Evolutionary conservation across 495 filamentous ascomycete genomes (phyloP).

Genomic region (Aspergillus kassunensis): DNA sequence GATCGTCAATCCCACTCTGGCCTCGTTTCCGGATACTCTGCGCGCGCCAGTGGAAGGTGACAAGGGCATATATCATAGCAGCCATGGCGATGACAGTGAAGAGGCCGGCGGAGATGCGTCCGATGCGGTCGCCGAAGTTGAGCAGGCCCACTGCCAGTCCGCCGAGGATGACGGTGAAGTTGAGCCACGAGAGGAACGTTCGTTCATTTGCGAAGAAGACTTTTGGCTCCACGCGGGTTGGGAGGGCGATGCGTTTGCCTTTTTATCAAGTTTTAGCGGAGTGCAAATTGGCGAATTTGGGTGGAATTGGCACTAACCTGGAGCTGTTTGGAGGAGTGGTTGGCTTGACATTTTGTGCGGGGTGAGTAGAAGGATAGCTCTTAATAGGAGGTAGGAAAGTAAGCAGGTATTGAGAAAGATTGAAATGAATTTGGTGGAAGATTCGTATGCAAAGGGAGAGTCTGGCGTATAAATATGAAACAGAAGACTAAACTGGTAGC

Average conservation of each 20-base stretch:
- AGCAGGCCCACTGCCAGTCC: slow-evolving; percentile 92
- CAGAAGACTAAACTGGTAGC: not conserved
- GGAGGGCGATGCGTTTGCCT: slow-evolving; percentile 98
- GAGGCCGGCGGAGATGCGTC: slow-evolving; percentile 84
- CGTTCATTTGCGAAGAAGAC: slow-evolving; percentile 99
- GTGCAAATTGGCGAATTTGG: not conserved
- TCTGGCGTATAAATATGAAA: not conserved
- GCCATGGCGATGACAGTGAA: slow-evolving; percentile 96
- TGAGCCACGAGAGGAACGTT: slow-evolving; percentile 98
- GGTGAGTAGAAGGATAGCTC: not conserved
- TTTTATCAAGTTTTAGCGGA: not conserved
- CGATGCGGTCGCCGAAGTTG: slow-evolving; percentile 93
- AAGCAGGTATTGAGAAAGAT: not conserved
- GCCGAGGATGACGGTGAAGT: slow-evolving; percentile 97
- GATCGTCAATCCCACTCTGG: slow-evolving; percentile 93
- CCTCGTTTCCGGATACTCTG: slow-evolving; percentile 87
- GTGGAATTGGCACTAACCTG: slow-evolving; percentile 44
- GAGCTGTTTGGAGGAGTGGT: slow-evolving; percentile 87
- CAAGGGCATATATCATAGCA: slow-evolving; percentile 90
- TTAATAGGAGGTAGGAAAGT: not conserved
- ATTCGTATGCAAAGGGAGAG: not conserved
- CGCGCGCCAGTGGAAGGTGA: slow-evolving; percentile 95
- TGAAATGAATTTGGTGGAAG: not conserved
- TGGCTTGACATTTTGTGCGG: slow-evolving; percentile 76
- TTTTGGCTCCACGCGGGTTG: slow-evolving; percentile 96